Conservation (phyloP, 495 filamentous ascomycete species). For the Halenospora varia region DNA sequence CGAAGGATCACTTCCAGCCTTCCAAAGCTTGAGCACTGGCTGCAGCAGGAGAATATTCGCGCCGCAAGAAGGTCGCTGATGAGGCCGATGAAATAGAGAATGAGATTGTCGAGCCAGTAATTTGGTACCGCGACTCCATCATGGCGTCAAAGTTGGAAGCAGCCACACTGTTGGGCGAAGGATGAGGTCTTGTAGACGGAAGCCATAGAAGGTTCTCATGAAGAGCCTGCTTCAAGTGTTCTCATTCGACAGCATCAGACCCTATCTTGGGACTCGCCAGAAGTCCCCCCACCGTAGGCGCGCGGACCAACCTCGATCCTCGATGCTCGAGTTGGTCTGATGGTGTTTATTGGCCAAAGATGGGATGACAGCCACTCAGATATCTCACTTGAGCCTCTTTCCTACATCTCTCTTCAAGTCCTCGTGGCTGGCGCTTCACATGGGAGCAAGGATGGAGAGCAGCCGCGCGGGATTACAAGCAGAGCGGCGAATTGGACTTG, state of each 20-base stretch:
- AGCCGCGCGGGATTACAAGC: constrained; percentile 26
- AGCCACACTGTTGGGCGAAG: background rate
- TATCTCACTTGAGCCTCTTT: constrained; percentile 16
- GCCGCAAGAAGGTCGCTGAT: background rate
- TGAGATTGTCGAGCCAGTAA: background rate
- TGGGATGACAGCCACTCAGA: constrained; percentile 19
- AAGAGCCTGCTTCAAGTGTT: background rate
- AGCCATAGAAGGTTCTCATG: constrained; percentile 5
- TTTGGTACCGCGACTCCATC: constrained; percentile 1
- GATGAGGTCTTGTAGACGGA: background rate
- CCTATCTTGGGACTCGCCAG: background rate
- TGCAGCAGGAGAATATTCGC: background rate
- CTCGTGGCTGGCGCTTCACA: constrained; percentile 19
- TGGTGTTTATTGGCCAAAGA: background rate
- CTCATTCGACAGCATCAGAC: background rate
- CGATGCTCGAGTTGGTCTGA: background rate
- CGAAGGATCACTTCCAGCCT: no score
- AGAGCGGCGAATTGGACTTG: background rate
- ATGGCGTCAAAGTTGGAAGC: constrained; percentile 5
- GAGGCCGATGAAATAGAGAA: background rate
- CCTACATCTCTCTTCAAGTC: constrained; percentile 5
- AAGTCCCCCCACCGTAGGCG: constrained; percentile 5
- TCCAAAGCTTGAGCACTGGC: background rate
- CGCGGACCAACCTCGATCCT: constrained; percentile 6
- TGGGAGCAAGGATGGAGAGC: constrained; percentile 2